Conservation (phyloP, 2,329 filamentous ascomycete genomes). For the Xylariaceae sp. region DNA sequence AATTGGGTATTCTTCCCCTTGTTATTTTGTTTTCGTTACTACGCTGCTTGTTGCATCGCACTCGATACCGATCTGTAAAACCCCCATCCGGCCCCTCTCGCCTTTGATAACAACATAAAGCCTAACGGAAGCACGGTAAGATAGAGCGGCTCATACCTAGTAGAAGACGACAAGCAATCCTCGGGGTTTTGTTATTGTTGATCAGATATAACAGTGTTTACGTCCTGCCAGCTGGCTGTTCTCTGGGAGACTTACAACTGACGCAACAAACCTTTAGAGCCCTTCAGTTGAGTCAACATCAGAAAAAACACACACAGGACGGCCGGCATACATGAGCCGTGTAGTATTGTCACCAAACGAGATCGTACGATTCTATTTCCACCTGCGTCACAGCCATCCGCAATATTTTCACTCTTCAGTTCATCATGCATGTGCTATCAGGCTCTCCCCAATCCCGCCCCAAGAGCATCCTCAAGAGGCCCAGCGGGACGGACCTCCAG, state of each 20-base stretch:
- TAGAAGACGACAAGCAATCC: slow-evolving; percentile 8
- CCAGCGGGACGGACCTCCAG: slow-evolving; percentile 15
- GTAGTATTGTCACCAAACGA: neutral
- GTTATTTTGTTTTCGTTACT: slow-evolving; percentile 5
- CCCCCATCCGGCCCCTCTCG: slow-evolving; percentile 16
- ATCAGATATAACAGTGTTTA: slow-evolving; percentile 7
- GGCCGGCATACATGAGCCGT: neutral
- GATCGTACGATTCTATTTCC: slow-evolving; percentile 1
- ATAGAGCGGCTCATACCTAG: slow-evolving; percentile 15
- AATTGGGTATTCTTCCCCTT: slow-evolving; percentile 11
- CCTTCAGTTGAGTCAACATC: neutral
- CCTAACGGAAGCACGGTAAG: slow-evolving; percentile 12
- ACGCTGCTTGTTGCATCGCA: slow-evolving; percentile 12
- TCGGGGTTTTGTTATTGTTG: slow-evolving; percentile 14
- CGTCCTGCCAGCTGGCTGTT: slow-evolving; percentile 3
- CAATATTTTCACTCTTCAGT: slow-evolving; percentile 1
- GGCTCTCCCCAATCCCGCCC: slow-evolving; percentile 13
- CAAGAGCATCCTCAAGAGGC: slow-evolving; percentile 21
- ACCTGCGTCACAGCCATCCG: neutral
- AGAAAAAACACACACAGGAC: neutral
- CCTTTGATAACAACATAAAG: slow-evolving; percentile 16
- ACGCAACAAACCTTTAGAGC: slow-evolving; percentile 4
- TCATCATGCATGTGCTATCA: slow-evolving; percentile 14
- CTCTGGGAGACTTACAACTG: slow-evolving; percentile 1
- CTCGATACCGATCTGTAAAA: slow-evolving; percentile 15